Conservation (phyloP, 1,284 basidiomycete genomes). For the Erythrobasidium hasegawianum region DNA sequence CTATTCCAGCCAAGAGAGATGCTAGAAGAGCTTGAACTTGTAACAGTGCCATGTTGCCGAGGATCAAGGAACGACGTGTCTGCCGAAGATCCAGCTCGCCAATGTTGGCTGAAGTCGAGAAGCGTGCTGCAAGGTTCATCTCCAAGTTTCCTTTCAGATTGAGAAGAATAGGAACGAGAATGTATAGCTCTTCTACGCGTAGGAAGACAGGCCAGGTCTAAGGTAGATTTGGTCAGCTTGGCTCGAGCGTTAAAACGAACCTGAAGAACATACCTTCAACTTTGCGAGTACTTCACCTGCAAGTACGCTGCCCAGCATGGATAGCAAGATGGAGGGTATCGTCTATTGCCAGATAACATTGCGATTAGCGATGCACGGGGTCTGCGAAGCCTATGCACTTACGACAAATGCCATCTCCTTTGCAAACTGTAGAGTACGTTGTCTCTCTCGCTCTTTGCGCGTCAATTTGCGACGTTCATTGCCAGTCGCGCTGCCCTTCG, state of each 20-base stretch:
- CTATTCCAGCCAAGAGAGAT: slow-evolving; percentile 74
- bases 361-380: not conserved
- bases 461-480: slow-evolving; percentile 8
- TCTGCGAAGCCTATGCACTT: not conserved
- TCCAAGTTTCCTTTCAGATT: slow-evolving; percentile 97
- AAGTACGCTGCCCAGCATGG: slow-evolving; percentile 39
- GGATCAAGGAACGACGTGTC: slow-evolving; percentile 64
- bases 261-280: slow-evolving; percentile 35
- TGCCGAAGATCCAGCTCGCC: slow-evolving; percentile 76
- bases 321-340: slow-evolving; percentile 41
- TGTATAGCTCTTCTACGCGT: slow-evolving; percentile 88
- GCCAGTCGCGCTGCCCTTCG: not conserved
- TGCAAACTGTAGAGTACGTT: slow-evolving; percentile 31
- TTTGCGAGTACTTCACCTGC: slow-evolving; percentile 41
- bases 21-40: slow-evolving; percentile 92
- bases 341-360: slow-evolving; percentile 34
- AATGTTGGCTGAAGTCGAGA: slow-evolving; percentile 61
- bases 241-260: fast-evolving
- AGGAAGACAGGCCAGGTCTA: slow-evolving; percentile 85
- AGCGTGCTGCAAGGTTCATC: slow-evolving; percentile 66
- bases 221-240: not conserved
- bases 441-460: slow-evolving; percentile 26
- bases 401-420: slow-evolving; percentile 40
- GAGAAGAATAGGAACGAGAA: slow-evolving; percentile 89
- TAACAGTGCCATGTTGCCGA: slow-evolving; percentile 79